Conservation (phyloP, 2,329 filamentous ascomycete species). For the Keithomyces neogunnii region DNA sequence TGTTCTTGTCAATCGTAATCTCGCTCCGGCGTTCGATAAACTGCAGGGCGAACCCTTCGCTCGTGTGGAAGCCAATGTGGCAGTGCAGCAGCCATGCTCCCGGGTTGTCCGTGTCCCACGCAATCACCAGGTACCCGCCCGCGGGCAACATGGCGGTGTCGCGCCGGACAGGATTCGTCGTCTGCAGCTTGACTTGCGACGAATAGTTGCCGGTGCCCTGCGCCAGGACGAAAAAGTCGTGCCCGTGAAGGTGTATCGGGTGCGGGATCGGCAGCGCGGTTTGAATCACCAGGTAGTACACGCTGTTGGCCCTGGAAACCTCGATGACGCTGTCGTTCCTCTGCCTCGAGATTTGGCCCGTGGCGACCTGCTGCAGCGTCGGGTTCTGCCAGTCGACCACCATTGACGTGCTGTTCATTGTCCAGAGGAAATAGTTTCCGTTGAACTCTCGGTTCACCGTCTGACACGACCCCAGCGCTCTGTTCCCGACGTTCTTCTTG, state of each 20-base stretch:
- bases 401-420: slow-evolving; percentile 21
- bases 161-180: slow-evolving; percentile 39
- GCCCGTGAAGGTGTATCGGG: slow-evolving; percentile 29
- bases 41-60: not conserved
- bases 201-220: slow-evolving; percentile 16
- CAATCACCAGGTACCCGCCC: slow-evolving; percentile 38
- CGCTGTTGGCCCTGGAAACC: slow-evolving; percentile 15
- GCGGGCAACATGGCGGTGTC: slow-evolving; percentile 40
- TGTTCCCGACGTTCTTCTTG: no score
- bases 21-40: not conserved
- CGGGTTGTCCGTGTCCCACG: slow-evolving; percentile 40
- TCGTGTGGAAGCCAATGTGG: slow-evolving; percentile 37
- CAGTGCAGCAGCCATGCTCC: slow-evolving; percentile 43
- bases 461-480: no score
- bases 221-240: slow-evolving; percentile 22
- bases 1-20: no score
- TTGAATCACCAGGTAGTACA: slow-evolving; percentile 23
- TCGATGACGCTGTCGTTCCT: slow-evolving; percentile 19
- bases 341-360: slow-evolving; percentile 10
- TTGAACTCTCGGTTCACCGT: no score
- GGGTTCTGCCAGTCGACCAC: slow-evolving; percentile 22
- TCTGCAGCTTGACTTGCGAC: slow-evolving; percentile 7
- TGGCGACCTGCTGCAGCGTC: slow-evolving; percentile 17
- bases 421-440: not conserved
- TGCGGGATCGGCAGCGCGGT: slow-evolving; percentile 17